Conservation (phyloP, 1,284 basidiomycete species). For the Waitea zeae region DNA sequence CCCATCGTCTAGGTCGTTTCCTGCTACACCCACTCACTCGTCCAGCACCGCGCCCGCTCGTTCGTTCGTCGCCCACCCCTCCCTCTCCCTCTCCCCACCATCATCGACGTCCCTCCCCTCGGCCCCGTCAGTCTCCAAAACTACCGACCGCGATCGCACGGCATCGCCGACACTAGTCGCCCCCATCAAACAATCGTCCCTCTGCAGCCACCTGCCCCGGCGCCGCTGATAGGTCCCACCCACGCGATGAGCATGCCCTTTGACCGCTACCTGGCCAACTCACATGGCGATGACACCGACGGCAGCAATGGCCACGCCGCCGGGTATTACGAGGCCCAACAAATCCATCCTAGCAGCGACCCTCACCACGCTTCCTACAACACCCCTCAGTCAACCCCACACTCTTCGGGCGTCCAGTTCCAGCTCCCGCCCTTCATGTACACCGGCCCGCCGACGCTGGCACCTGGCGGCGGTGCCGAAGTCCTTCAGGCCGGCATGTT, state of each 20-base stretch:
- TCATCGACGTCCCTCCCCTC: no score
- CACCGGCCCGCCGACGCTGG: constrained; percentile 33
- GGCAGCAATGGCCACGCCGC: constrained; percentile 2
- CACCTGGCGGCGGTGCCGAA: constrained; percentile 56
- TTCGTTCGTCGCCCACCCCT: no score
- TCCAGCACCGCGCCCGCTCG: no score
- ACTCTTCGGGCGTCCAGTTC: constrained; percentile 25
- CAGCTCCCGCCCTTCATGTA: constrained; percentile 51
- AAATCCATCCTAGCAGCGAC: constrained; percentile 2
- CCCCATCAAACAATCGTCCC: no score
- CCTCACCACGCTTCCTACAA: constrained; percentile 6
- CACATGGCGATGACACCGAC: constrained; percentile 7
- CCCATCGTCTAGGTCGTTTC: no score
- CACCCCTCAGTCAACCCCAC: constrained; percentile 8
- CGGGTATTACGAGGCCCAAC: constrained; percentile 4
- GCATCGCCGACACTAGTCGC: no score
- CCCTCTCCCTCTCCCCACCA: no score
- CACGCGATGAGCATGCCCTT: constrained; percentile 24
- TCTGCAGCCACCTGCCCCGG: no score
- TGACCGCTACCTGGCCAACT: constrained; percentile 17
- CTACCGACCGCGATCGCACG: no score
- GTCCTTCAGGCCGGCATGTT: constrained; percentile 33
- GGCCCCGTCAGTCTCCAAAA: no score
- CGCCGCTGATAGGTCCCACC: no score
- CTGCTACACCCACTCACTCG: no score